Evolutionary conservation across 352 stramenopile genomes (phyloP), one percentile per base, ranked within the genome.

Genomic region (Phytophthora macrochlamydospora): DNA sequence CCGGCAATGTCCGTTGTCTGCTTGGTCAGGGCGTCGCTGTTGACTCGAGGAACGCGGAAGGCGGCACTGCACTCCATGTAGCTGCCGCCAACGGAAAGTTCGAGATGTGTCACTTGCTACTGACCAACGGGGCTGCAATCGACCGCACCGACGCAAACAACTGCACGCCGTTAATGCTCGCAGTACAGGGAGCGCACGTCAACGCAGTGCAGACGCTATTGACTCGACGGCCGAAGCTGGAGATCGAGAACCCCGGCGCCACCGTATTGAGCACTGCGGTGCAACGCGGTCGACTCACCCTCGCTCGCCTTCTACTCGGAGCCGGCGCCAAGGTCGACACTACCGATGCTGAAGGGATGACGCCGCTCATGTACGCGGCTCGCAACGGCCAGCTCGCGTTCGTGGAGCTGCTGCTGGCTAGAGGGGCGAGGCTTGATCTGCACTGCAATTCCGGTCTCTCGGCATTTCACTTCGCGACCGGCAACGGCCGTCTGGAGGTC

Each of bases 141-240:
- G 46, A 75, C 53, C 30, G 32, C 5, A 56, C 24, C 13, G 62
- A 71, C 51, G 28, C 4, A 13, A 65, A 28, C 5, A 50, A 7
- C 14, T 65, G 24, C 35, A 75, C 67, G 28, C 30, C 67, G n/a
- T 52, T 75, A 58, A 71, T 75, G 43, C 29, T 75, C n/a, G 62
- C 67, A 28, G 45, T 58, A 31, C 46, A 48, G 59, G 49, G 57
- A 29, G 67, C 62, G 3, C 54, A 75, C 44, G 7, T 31, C 18
- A 53, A 55, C 7, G 38, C 65, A 48, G 67, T 71, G 4, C 35
- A 62, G 6, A 43, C 7, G 6, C 62, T 75, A 18, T 4, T 71
- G 13, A 4, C 7, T 55, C 37, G 49, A 45, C 33, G 32, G 44
- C 56, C 57, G 13, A 55, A 51, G 7, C 49, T 75, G 3, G 62